Evolutionary conservation across 176 grass and related monocot genomes (phyloP), one percentile per base, ranked within the genome.

Genomic region (Oryza meridionalis): DNA sequence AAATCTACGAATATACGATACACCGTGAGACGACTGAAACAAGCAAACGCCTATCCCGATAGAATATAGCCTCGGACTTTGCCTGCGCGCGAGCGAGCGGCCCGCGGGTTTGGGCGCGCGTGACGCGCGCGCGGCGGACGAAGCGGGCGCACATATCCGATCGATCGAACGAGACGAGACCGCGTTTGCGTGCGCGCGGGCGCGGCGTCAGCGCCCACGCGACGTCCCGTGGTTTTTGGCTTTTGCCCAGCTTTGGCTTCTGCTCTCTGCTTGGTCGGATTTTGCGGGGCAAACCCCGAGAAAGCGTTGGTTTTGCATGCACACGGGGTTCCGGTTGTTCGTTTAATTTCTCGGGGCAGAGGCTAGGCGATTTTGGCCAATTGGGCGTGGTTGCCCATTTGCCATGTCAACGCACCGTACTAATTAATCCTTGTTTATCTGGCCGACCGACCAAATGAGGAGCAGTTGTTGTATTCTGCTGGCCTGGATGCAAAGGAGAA

Each of bases 181-280:
- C 29, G 29, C 50, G 50, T 53, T 53, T 6, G 35, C n/a, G 69
- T 67, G 77, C 69, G 37, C 50, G 59, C 38, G n/a, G n/a, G 38
- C 7, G 5, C 0, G 16, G 16, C 58, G 68, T 84, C 86, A 88
- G 86, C 86, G 69, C 81, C 69, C 35, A 88, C 86, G 76, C 46
- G 46, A 58, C 69, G 9, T 29, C 11, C 74, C 40, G 2, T 70
- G 67, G 73, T 43, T 59, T 78, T 29, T 0, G 1, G 14, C 44
- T 9, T 9, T 9, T 33, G 0, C 2, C 15, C 16, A 8, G 31
- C 27, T 27, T 24, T 51, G 4, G 9, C 12, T 14, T 47, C 3
- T 2, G 4, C 16, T 8, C 9, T 64, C 3, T 1, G 4, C 16
- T 8, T 66, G 37, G 33, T 3, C 16, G 3, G 1, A 9, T 55